A percentile compares a stretch with the other conserved stretches of the same genome.
Conservation (phyloP, 257 asterid genomes). For the Scutellaria galericulata region DNA sequence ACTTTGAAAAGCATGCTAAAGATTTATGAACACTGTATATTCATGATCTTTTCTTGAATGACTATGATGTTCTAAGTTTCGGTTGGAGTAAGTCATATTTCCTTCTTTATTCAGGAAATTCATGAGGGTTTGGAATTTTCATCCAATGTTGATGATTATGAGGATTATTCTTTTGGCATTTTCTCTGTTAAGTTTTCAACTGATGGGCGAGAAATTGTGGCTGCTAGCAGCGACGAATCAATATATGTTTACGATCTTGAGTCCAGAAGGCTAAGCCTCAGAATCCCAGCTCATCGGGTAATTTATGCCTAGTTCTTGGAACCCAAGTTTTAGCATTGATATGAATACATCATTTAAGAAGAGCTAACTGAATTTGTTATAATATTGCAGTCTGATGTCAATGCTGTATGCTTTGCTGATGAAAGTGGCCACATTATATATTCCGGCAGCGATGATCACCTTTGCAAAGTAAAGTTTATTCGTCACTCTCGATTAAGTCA, state of each 20-base stretch:
- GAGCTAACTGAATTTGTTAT: slow-evolving; percentile 19
- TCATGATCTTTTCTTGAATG: not conserved
- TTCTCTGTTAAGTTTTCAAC: slow-evolving; percentile 91
- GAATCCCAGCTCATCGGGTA: slow-evolving; percentile 91
- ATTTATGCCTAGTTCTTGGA: slow-evolving; percentile 18
- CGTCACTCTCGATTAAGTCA: slow-evolving; percentile 8
- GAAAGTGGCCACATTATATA: slow-evolving; percentile 89
- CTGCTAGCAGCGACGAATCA: slow-evolving; percentile 73
- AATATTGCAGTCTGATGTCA: slow-evolving; percentile 87
- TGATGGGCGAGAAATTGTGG: slow-evolving; percentile 92
- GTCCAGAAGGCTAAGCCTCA: slow-evolving; percentile 67
- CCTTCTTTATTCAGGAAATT: slow-evolving; percentile 67
- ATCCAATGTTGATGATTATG: slow-evolving; percentile 52
- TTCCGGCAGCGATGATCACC: slow-evolving; percentile 97
- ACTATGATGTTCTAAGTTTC: slow-evolving; percentile 15
- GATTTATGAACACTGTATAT: slow-evolving; percentile 1
- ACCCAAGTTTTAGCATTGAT: not conserved
- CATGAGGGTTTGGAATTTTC: slow-evolving; percentile 93
- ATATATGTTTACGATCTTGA: slow-evolving; percentile 92
- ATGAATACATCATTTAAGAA: slow-evolving; percentile 17
- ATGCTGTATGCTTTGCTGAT: slow-evolving; percentile 97
- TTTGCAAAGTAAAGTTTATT: slow-evolving; percentile 73
- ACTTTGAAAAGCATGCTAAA: not conserved
- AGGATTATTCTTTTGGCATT: slow-evolving; percentile 80
- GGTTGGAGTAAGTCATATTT: slow-evolving; percentile 20